These are phyloP conservation scores for Trichoderma erinaceum DNA, from an alignment of 495 filamentous ascomycete genomes.

Conservation along the genomic window DNA sequence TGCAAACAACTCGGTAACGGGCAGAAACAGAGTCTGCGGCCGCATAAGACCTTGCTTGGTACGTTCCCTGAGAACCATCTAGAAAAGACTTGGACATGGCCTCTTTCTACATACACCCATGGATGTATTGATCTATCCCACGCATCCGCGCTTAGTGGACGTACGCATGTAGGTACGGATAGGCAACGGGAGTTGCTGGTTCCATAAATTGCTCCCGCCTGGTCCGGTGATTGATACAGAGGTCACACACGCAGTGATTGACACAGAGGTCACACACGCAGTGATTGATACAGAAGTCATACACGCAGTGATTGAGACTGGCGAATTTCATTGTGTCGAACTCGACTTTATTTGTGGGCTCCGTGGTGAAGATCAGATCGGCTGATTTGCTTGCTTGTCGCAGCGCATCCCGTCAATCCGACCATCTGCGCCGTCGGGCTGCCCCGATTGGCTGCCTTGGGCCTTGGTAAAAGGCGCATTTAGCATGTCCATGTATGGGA, in stretches of 20 bases:
- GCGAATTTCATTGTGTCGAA: neutral
- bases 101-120: no score
- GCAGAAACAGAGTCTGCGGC: no score
- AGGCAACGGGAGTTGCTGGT: neutral
- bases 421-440: slow-evolving; percentile 5
- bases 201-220: neutral
- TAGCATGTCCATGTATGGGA: neutral
- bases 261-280: neutral
- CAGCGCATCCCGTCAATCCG: slow-evolving; percentile 5
- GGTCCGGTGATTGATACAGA: neutral
- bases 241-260: neutral
- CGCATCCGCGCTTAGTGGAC: neutral
- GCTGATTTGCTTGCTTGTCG: neutral
- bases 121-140: no score
- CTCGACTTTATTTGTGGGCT: neutral
- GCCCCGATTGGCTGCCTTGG: neutral
- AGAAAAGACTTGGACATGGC: no score
- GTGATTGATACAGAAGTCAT: neutral
- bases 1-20: no score
- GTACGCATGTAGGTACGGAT: neutral
- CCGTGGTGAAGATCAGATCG: neutral
- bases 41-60: no score
- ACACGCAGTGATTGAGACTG: neutral
- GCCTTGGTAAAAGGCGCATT: neutral
- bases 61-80: no score